Percentiles rank a stretch among this genome's conserved stretches.
phyloP scores from a whole-genome alignment of 78 protist species.

The Tieghemostelium lacteum region DNA sequence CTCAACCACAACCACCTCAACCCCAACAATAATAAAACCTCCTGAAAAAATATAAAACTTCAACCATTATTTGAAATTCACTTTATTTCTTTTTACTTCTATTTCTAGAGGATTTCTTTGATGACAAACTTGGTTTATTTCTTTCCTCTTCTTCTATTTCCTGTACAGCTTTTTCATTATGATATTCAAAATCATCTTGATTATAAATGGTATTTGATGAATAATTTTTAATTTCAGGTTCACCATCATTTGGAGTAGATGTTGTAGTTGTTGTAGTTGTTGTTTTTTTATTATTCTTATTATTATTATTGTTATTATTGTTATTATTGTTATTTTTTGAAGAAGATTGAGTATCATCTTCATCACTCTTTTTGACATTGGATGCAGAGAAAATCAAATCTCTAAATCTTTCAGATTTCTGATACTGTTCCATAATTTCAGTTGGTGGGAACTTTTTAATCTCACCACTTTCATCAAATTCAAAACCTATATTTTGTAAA shows the following conservation, averaged over 20 bases:
- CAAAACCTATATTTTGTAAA: conserved; percentile 69
- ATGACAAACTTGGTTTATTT: too few relatives aligned
- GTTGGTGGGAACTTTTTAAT: conserved; percentile 70
- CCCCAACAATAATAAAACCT: not conserved
- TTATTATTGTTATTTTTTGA: not conserved
- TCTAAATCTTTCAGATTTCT: conserved; percentile 35
- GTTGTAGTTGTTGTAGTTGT: not conserved
- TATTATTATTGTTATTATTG: not conserved
- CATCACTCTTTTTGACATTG: not conserved
- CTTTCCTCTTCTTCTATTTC: not conserved
- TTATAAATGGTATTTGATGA: not conserved
- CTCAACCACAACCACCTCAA: not conserved
- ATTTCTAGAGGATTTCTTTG: not conserved
- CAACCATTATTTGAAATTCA: too few relatives aligned
- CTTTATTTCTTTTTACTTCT: not conserved
- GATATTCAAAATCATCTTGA: not conserved
- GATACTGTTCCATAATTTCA: conserved; percentile 71
- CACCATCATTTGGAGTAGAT: not conserved
- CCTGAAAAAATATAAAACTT: too few relatives aligned
- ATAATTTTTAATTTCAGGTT: not conserved
- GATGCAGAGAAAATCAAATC: conserved; percentile 13
- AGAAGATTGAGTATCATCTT: not conserved
- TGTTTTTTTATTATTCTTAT: too few relatives aligned
- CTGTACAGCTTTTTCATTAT: not conserved
- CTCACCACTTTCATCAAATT: conserved; percentile 60